Conservation (phyloP, 805 yeast species). For the Kuraishia cidri region DNA sequence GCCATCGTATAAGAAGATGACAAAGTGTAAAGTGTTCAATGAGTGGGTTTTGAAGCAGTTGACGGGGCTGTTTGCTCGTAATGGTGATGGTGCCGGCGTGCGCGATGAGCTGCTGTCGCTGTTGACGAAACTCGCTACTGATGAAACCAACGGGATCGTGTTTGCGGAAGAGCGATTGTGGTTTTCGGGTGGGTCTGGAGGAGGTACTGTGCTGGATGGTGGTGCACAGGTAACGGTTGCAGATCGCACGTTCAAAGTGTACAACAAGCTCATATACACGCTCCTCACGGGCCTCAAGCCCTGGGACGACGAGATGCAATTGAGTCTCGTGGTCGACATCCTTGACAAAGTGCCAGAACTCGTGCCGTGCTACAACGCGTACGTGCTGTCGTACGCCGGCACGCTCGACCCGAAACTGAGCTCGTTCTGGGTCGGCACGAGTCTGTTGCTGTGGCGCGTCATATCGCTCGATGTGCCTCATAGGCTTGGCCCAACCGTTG, state of each 20-base stretch:
- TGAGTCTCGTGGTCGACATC: constrained; percentile 41
- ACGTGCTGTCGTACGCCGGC: constrained; percentile 51
- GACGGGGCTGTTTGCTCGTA: constrained; percentile 39
- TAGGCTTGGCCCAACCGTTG: too few relatives aligned
- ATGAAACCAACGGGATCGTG: constrained; percentile 35
- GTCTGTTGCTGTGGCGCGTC: constrained; percentile 50
- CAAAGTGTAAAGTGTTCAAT: constrained; percentile 69
- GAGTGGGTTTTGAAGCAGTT: constrained; percentile 63
- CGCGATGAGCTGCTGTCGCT: constrained; percentile 32
- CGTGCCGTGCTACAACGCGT: constrained; percentile 58
- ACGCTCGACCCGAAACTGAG: constrained; percentile 72
- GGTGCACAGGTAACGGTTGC: constrained; percentile 41
- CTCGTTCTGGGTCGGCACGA: constrained; percentile 77
- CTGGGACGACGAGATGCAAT: constrained; percentile 65
- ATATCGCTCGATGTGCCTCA: constrained; percentile 49
- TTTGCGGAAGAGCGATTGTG: constrained; percentile 42
- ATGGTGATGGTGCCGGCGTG: constrained; percentile 17
- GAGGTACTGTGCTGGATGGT: constrained; percentile 9
- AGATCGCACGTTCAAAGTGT: constrained; percentile 43
- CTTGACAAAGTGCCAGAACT: constrained; percentile 57
- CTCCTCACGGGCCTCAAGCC: constrained; percentile 65
- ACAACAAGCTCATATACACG: constrained; percentile 61
- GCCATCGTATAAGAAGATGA: constrained; percentile 47
- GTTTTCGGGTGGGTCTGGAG: constrained; percentile 22
- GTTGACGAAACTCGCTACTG: constrained; percentile 39